Evolutionary conservation across 768 basidiomycete genomes (phyloP).

Genomic region (Calocera viscosa): DNA sequence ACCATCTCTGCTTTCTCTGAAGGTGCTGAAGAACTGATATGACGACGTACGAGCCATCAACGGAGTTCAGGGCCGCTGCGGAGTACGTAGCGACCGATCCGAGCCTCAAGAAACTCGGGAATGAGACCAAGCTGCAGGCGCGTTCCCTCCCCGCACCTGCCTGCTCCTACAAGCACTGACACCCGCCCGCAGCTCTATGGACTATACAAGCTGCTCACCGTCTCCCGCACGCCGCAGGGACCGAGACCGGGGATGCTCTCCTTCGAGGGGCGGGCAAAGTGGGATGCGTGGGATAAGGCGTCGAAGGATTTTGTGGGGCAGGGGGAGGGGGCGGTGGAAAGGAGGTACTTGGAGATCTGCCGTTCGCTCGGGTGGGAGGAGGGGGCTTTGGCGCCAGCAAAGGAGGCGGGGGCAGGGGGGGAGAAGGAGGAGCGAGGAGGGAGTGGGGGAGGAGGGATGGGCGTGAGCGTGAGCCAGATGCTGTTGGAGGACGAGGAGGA

Average conservation of each 20-base stretch:
- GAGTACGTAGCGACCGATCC: not conserved
- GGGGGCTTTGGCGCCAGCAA: conserved; percentile 15
- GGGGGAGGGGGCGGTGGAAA: conserved; percentile 39
- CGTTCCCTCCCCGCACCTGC: conserved; percentile 8
- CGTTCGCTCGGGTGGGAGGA: conserved; percentile 55
- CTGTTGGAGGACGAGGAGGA: conserved; percentile 27
- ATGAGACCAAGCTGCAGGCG: conserved; percentile 49
- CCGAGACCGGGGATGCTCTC: conserved; percentile 66
- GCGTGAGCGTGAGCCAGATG: conserved; percentile 51
- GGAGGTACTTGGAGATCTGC: conserved; percentile 59
- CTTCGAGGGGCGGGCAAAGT: conserved; percentile 67
- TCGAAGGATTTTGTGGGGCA: conserved; percentile 38
- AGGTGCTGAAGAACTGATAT: too few species aligned
- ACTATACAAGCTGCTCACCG: conserved; percentile 64
- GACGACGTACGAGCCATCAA: not conserved
- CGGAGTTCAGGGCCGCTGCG: not conserved
- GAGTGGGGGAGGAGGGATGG: conserved; percentile 39
- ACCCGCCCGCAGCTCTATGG: conserved; percentile 55
- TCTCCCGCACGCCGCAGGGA: conserved; percentile 41
- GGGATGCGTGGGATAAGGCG: conserved; percentile 64
- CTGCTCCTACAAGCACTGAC: conserved; percentile 22
- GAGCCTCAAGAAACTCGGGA: not conserved
- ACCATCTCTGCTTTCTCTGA: too few species aligned
- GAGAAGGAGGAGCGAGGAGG: conserved; percentile 15
- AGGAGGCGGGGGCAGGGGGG: conserved; percentile 15